Evolutionary conservation across 768 basidiomycete genomes (phyloP), one percentile per base, ranked within the genome.

Genomic region (Macrolepiota albuminosa): DNA sequence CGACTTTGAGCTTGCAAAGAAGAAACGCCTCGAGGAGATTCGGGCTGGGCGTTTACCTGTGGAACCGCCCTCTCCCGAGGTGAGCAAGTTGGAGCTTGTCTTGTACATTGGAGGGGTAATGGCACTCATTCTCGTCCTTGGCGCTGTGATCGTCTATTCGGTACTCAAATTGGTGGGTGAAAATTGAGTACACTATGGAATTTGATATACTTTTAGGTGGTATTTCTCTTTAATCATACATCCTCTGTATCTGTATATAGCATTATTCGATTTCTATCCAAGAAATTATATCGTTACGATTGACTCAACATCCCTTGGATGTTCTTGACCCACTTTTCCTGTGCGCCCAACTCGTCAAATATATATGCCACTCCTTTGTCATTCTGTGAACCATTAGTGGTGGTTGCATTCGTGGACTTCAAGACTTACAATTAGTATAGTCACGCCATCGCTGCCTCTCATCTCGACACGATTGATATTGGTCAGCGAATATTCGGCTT

Each of bases 1-100:
- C 54, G 77, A 79, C 24, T 63, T 71, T 5, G 72, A 70, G 42
- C 67, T 76, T n/a, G 59, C 67, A 14, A 68, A 66, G 59, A 70
- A 69, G 62, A 68, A 68, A 55, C 72, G 73, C 10, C 48, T 72
- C 5, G 72, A 72, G 57, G 65, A 68, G 21, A 54, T 73, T 21
- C 62, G 68, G 13, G 64, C 66, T 24, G 67, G 66, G 24, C 11
- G 62, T 31, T 29, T 29, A 34, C 40, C 52, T 34, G 13, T 39
- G 56, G 39, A 31, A 10, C 40, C 14, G 42, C 33, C 58, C 29
- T 24, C 56, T 1, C 60, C 62, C 26, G 63, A 70, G 9, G 54
- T 64, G 1, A 54, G 62, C 29, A 57, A 63, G 51, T 45, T 56
- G 7, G 72, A 74, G 63, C 37, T 74, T 56, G 56, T 68, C 34